Evolutionary conservation across 495 filamentous ascomycete species (phyloP), one percentile per base, ranked within the genome.

Genomic region (Mytilinidion resinicola): DNA sequence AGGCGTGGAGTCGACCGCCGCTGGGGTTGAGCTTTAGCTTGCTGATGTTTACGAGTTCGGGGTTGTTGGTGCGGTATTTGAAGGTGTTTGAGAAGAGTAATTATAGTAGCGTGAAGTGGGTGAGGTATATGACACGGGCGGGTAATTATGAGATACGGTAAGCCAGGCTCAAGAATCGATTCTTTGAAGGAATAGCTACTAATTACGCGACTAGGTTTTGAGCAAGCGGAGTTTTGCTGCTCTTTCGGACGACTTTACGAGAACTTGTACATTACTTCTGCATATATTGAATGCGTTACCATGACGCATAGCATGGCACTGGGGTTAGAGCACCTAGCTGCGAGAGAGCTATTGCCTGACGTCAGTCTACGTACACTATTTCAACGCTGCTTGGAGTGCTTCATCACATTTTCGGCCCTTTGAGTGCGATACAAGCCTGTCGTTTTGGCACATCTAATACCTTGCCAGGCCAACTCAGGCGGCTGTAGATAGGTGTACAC

Each of bases 21-120:
- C 75, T 99, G 58, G 95, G 85, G 67, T 73, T 99, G 72, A 92
- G 79, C 70, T 99, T 99, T 67, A 89, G 85, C 55, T 72, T 99
- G 64, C 76, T 99, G 64, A 99, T 99, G 95, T 99, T 99, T 73
- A 99, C 95, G 37, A 91, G 87, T 67, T 89, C 85, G 1, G 95
- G 93, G 14, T 71, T 99, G 65, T 69, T 99, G 62, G 95, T 99
- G 50, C 75, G 95, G 42, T 99, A 99, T 73, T 75, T 99, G 57
- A 99, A 99, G 77, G 95, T 99, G 25, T 99, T 99, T 76, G 95
- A 99, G 80, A 99, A 99, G 84, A 90, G 80, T 70, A 96, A 97
- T 74, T 99, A 99, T 69, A 91, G 87, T 56, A 95, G 88, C 64
- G 95, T 99, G 9, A 99, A 99, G 69, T 99, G 95, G 95, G 95